phyloP scores from a whole-genome alignment of 495 filamentous ascomycete species.

The Penicillium paxilli region DNA sequence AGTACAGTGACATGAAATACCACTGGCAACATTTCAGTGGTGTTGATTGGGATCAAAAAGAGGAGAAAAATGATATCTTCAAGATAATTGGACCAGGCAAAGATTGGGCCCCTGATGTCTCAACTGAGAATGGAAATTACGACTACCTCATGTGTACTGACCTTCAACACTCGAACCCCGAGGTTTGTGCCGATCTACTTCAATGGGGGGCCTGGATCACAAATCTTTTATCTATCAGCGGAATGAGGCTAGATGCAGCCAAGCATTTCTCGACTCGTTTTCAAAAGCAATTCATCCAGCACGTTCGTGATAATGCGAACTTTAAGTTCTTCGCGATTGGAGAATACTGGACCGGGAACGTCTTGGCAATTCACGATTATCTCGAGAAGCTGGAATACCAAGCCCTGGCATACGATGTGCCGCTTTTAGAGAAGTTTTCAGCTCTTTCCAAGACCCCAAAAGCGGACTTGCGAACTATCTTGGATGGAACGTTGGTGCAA shows the following conservation, averaged over 20 bases:
- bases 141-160: slow-evolving; percentile 72
- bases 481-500: slow-evolving; percentile 60
- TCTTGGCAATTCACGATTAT: slow-evolving; percentile 54
- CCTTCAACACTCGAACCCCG: slow-evolving; percentile 65
- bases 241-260: slow-evolving; percentile 73
- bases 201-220: slow-evolving; percentile 69
- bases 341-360: slow-evolving; percentile 70
- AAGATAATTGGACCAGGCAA: slow-evolving; percentile 64
- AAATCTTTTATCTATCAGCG: slow-evolving; percentile 55
- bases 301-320: slow-evolving; percentile 49
- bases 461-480: slow-evolving; percentile 61
- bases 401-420: slow-evolving; percentile 66
- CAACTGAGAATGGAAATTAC: slow-evolving; percentile 67
- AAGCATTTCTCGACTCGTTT: slow-evolving; percentile 71
- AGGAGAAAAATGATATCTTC: slow-evolving; percentile 63
- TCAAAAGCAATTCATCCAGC: slow-evolving; percentile 57
- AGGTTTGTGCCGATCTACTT: slow-evolving; percentile 63
- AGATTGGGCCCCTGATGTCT: slow-evolving; percentile 66
- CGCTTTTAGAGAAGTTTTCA: slow-evolving; percentile 66
- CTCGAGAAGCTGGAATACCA: slow-evolving; percentile 59
- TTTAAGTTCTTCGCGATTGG: slow-evolving; percentile 66
- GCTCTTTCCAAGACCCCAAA: slow-evolving; percentile 47
- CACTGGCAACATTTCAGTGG: slow-evolving; percentile 71
- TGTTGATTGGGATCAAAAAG: slow-evolving; percentile 64
- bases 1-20: slow-evolving; percentile 63